A percentile compares a stretch with the other conserved stretches of the same genome.
phyloP scores from a whole-genome alignment of 169 alveolate species.

The Cryptosporidium andersoni region DNA sequence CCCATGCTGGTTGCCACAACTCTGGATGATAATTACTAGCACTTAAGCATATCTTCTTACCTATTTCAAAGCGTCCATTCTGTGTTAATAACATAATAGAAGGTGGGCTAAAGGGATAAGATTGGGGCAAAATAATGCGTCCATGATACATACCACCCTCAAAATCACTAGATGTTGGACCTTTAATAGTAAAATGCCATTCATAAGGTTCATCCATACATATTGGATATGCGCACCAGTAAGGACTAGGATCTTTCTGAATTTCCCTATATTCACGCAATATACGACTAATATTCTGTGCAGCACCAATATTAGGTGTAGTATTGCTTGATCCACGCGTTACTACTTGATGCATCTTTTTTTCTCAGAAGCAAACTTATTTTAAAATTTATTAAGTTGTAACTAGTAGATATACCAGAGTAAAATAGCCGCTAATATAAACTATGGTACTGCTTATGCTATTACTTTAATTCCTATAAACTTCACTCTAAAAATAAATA shows the following conservation, averaged over 20 bases:
- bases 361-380: not conserved
- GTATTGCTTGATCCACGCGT: constrained; percentile 38
- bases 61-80: constrained; percentile 89
- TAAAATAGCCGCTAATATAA: not conserved
- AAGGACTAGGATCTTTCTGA: constrained; percentile 73
- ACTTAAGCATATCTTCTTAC: constrained; percentile 87
- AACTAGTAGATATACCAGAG: no score
- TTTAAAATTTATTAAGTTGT: not conserved
- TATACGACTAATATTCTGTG: constrained; percentile 76
- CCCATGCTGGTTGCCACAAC: constrained; percentile 94
- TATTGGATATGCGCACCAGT: constrained; percentile 72
- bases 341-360: constrained; percentile 55
- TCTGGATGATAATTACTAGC: constrained; percentile 90
- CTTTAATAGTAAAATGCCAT: constrained; percentile 90
- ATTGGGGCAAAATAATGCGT: constrained; percentile 86
- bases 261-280: constrained; percentile 77
- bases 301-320: constrained; percentile 51
- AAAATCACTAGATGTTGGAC: constrained; percentile 88
- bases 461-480: not conserved
- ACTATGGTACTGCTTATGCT: not conserved
- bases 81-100: constrained; percentile 86
- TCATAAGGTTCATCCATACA: constrained; percentile 85
- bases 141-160: constrained; percentile 93
- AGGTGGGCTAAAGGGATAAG: constrained; percentile 94
- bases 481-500: not conserved